Percentiles rank a stretch among this genome's conserved stretches.
Evolutionary conservation across 495 filamentous ascomycete species (phyloP).

Genomic region (Trichodelitschia bisporula): DNA sequence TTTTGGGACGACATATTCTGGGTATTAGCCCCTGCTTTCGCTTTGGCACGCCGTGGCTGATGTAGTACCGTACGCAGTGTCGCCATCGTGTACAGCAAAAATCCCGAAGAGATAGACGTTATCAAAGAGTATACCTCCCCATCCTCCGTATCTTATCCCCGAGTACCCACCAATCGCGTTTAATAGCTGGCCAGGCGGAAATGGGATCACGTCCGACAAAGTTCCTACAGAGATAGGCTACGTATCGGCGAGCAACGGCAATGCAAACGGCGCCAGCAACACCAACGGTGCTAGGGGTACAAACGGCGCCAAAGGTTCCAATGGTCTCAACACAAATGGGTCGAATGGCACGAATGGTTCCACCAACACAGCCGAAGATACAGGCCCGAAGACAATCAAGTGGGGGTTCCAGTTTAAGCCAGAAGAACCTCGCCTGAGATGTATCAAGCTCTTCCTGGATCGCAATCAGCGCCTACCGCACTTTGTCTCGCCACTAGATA

Average conservation of each 20-base stretch:
- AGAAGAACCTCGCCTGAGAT: constrained; percentile 45
- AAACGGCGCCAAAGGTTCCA: neutral
- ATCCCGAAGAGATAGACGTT: constrained; percentile 53
- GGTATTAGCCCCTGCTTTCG: constrained; percentile 4
- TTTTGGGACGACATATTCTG: constrained; percentile 18
- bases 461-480: constrained; percentile 51
- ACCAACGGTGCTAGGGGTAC: too few relatives aligned
- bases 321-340: too few relatives aligned
- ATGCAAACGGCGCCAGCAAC: neutral
- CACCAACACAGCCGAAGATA: neutral
- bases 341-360: neutral
- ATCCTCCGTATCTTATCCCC: too few relatives aligned
- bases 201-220: constrained; percentile 24
- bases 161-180: too few relatives aligned
- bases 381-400: constrained; percentile 18
- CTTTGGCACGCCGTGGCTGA: neutral
- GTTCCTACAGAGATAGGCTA: constrained; percentile 21
- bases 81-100: constrained; percentile 48
- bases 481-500: constrained; percentile 52
- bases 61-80: constrained; percentile 23
- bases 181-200: constrained; percentile 51
- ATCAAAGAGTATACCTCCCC: constrained; percentile 30
- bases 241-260: constrained; percentile 2
- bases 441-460: constrained; percentile 61
- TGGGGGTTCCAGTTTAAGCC: constrained; percentile 64